A percentile compares a stretch with the other conserved stretches of the same genome.
phyloP scores from a whole-genome alignment of 306 rosid genomes.

The Delonix regia region DNA sequence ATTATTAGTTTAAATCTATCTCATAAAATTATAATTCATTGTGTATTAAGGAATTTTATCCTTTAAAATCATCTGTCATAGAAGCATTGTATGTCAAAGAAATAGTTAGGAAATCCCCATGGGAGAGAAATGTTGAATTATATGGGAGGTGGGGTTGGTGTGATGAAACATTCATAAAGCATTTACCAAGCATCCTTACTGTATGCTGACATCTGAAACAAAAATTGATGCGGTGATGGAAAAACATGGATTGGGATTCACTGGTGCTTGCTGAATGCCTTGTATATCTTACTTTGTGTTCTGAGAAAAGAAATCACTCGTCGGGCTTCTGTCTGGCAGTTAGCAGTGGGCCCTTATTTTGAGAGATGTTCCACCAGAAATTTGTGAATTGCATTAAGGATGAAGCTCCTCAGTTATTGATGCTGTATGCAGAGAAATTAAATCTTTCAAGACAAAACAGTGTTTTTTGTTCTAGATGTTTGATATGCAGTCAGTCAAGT shows the following conservation, averaged over 20 bases:
- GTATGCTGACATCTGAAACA: slow-evolving; percentile 38
- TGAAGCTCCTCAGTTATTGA: slow-evolving; percentile 10
- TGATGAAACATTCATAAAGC: slow-evolving; percentile 42
- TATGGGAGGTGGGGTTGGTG: slow-evolving; percentile 66
- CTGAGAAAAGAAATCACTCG: slow-evolving; percentile 56
- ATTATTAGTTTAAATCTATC: too few species aligned
- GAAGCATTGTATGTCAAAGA: too few species aligned
- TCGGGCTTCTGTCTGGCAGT: slow-evolving; percentile 40
- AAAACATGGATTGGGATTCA: slow-evolving; percentile 40
- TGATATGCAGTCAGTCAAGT: too few species aligned
- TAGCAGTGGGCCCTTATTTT: slow-evolving; percentile 13
- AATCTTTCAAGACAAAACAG: not conserved
- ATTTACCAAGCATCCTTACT: slow-evolving; percentile 40
- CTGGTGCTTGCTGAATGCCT: slow-evolving; percentile 12
- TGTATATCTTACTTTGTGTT: slow-evolving; percentile 18
- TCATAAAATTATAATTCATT: too few species aligned
- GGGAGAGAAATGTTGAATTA: slow-evolving; percentile 52
- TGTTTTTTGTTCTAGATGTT: too few species aligned
- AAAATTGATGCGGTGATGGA: slow-evolving; percentile 49
- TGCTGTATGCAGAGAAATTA: slow-evolving; percentile 29
- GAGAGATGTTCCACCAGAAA: slow-evolving; percentile 34
- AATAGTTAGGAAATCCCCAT: too few species aligned
- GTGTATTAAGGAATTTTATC: too few species aligned
- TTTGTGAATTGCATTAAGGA: slow-evolving; percentile 25
- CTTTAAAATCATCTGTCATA: too few species aligned